phyloP scores from a whole-genome alignment of 2,329 filamentous ascomycete genomes.

The Juglanconis oblonga region DNA sequence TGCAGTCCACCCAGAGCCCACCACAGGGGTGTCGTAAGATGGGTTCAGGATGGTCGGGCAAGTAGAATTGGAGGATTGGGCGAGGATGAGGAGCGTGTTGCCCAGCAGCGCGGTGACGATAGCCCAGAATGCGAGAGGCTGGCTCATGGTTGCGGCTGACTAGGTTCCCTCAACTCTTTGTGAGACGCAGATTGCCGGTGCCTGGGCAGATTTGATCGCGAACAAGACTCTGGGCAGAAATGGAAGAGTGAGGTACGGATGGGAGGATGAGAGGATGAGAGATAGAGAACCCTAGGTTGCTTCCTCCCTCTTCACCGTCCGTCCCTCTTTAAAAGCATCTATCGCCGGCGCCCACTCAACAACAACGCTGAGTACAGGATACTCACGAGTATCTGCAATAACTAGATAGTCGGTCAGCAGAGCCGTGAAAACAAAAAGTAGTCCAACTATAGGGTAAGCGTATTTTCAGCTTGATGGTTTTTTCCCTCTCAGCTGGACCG shows the following conservation, averaged over 20 bases:
- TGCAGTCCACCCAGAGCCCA: slow-evolving; percentile 31
- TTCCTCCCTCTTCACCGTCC: neutral
- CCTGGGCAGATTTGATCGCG: neutral
- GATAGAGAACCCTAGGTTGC: too few species aligned
- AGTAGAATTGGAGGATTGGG: slow-evolving; percentile 8
- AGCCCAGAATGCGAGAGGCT: neutral
- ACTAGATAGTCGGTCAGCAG: neutral
- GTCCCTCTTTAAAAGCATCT: neutral
- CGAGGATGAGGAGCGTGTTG: neutral
- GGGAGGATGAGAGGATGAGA: too few species aligned
- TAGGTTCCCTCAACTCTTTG: neutral
- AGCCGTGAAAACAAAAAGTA: neutral
- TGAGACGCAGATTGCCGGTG: neutral
- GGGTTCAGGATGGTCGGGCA: slow-evolving; percentile 26
- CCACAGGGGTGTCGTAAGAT: slow-evolving; percentile 25
- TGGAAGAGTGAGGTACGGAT: too few species aligned
- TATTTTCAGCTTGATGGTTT: neutral
- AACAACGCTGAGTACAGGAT: neutral
- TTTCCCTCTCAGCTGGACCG: neutral
- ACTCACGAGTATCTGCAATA: neutral
- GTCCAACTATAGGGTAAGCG: neutral
- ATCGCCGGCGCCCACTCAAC: neutral
- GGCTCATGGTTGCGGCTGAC: neutral
- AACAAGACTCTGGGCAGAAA: too few species aligned
- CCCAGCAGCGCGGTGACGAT: neutral